Conservation (phyloP, 352 stramenopile genomes). For the Globisporangium viniferum region DNA sequence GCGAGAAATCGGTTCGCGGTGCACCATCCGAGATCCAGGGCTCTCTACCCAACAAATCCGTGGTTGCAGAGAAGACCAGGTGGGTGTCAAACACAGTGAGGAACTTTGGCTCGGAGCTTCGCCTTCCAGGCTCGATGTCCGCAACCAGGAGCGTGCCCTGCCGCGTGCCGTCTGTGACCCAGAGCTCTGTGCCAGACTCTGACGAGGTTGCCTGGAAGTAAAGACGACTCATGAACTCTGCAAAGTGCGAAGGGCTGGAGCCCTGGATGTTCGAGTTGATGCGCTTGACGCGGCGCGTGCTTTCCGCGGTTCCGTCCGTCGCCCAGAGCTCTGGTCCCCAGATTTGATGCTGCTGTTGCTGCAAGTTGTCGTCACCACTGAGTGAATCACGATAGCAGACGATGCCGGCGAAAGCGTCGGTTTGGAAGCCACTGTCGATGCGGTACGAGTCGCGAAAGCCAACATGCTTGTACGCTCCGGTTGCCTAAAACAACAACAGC, state of each 20-base stretch:
- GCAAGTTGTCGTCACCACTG: background rate
- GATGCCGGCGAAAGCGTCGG: slow-evolving; percentile 67
- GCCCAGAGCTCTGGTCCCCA: slow-evolving; percentile 71
- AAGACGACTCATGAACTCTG: slow-evolving; percentile 34
- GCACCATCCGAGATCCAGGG: slow-evolving; percentile 59
- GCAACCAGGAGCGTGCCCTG: slow-evolving; percentile 49
- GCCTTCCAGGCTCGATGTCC: slow-evolving; percentile 44
- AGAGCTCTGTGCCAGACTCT: slow-evolving; percentile 69
- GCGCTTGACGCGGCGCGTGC: slow-evolving; percentile 57
- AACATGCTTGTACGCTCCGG: slow-evolving; percentile 83
- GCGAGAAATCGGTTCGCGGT: slow-evolving; percentile 23
- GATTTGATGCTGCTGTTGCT: slow-evolving; percentile 7
- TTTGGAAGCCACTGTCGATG: slow-evolving; percentile 45
- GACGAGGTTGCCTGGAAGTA: slow-evolving; percentile 72
- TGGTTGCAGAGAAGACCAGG: slow-evolving; percentile 61
- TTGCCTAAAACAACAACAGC: slow-evolving; percentile 26
- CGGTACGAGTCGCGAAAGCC: slow-evolving; percentile 70
- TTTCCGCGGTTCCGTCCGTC: slow-evolving; percentile 70
- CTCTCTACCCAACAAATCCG: slow-evolving; percentile 37
- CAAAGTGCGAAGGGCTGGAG: slow-evolving; percentile 35
- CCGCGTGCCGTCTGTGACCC: slow-evolving; percentile 58
- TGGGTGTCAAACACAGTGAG: slow-evolving; percentile 30
- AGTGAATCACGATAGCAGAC: slow-evolving; percentile 54
- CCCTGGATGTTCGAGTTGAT: slow-evolving; percentile 27
- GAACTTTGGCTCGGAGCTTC: slow-evolving; percentile 35